These are phyloP conservation scores for Vitis hybrid DNA, from an alignment of 177 flowering plant species.

Conservation along the genomic window DNA sequence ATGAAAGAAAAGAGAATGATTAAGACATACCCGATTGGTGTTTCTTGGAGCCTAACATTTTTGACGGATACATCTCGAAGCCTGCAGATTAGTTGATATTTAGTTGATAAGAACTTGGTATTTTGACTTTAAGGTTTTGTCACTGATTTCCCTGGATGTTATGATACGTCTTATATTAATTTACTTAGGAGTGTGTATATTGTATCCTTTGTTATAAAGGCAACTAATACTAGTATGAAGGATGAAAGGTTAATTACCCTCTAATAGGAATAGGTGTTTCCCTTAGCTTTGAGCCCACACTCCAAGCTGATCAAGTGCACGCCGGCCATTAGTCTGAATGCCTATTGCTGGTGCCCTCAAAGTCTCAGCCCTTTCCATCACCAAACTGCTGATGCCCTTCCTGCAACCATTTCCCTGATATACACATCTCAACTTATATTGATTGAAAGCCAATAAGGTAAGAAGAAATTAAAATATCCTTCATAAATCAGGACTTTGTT, in stretches of 20 bases:
- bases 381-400: constrained; percentile 41
- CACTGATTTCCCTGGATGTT: too few relatives aligned
- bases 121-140: too few relatives aligned
- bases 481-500: not conserved
- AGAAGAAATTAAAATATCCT: not conserved
- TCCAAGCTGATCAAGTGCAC: constrained; percentile 57
- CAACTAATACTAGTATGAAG: too few relatives aligned
- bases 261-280: constrained; percentile 35
- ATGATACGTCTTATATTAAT: too few relatives aligned
- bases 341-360: constrained; percentile 40
- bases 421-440: not conserved
- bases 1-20: too few relatives aligned
- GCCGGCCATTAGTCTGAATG: constrained; percentile 51
- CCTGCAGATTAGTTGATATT: too few relatives aligned
- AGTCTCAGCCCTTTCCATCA: constrained; percentile 47
- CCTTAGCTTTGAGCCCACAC: constrained; percentile 34
- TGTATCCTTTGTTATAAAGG: too few relatives aligned
- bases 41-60: too few relatives aligned
- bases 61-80: too few relatives aligned
- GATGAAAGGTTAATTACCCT: constrained; percentile 15
- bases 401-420: constrained; percentile 17
- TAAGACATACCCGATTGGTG: too few relatives aligned
- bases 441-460: not conserved
- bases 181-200: too few relatives aligned
- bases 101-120: too few relatives aligned